A percentile compares a stretch with the other conserved stretches of the same genome.
Evolutionary conservation across 495 filamentous ascomycete species (phyloP).

Genomic region (Xylaria flabelliformis): DNA sequence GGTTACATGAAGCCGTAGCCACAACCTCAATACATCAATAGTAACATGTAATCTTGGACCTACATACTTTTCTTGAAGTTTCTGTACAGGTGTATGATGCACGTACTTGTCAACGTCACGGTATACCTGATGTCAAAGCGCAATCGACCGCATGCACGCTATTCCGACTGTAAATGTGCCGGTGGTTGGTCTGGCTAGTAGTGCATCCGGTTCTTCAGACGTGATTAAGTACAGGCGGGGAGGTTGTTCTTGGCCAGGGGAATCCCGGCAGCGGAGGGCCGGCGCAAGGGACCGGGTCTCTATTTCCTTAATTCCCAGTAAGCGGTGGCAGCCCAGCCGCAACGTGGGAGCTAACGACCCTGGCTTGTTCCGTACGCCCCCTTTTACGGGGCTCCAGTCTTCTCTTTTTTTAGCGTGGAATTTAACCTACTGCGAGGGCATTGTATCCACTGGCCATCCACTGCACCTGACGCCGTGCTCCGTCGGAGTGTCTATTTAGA

Average conservation of each 20-base stretch:
- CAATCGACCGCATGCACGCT: background rate
- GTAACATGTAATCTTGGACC: background rate
- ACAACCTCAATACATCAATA: background rate
- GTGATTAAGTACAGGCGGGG: background rate
- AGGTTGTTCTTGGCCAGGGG: background rate
- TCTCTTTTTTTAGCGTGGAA: slow-evolving; percentile 12
- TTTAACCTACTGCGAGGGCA: background rate
- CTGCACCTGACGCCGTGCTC: background rate
- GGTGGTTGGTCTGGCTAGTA: background rate
- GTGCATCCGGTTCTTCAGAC: too few relatives aligned
- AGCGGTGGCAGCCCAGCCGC: slow-evolving; percentile 10
- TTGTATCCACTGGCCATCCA: background rate
- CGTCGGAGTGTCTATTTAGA: background rate
- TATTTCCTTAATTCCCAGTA: background rate
- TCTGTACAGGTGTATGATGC: background rate
- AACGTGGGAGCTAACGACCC: background rate
- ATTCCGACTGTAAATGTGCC: background rate
- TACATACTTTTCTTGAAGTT: background rate
- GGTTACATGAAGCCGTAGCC: background rate
- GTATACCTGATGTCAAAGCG: background rate
- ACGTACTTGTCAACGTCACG: background rate
- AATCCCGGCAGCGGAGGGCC: background rate
- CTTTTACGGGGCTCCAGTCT: slow-evolving; percentile 27
- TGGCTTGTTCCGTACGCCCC: slow-evolving; percentile 7
- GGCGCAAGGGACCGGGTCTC: slow-evolving; percentile 8